Base-by-base conservation (phyloP, 495 filamentous ascomycete species). In the Penicillium canescens region DNA sequence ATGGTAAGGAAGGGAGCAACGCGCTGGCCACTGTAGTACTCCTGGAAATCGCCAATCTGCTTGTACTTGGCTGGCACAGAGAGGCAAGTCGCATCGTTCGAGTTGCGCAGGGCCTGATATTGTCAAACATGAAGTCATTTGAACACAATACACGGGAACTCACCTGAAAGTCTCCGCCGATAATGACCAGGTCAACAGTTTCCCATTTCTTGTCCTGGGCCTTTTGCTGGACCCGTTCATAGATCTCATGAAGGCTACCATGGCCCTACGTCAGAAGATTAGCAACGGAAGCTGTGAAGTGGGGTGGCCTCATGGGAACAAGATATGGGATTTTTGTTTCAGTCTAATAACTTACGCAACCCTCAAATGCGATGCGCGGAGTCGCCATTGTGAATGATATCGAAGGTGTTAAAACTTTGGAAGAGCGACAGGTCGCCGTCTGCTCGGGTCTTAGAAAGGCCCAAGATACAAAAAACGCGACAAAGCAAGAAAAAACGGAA, bases 161-260 rank as follows among this genome's bases (percentile, higher is more conserved):
- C 73, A 89, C 88, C 75, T 97, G 87, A 49, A 96, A 96, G 63
- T 96, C 92, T 13, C 92, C 92, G 38, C 90, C 88, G 57, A 96
- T 94, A 60, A 96, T 92, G 41, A 96, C 72, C 7, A 93, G 63
- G 63, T 96, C 92, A 14, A 96, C 82, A 18, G 78, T 81, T 55
- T 86, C 80, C 90, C 90, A 96, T 8, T 79, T 77, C 50, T 87
- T 85, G 41, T 79, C 66, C 40, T 82, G 69, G 61, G 83, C 85
- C 11, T 89, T 71, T 35, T 73, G 73, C 14, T 80, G 70, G 21
- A 95, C 79, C 8, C 88, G 85, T 0, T 87, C 81, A 64, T 98
- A 98, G 48, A 98, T 97, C 21, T 88, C 87, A 59, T 96, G 78
- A 34, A 98, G 82, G 9, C 86, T 88, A 33, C 94, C 94, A 71